Percentiles rank a stretch among this genome's conserved stretches.
These are phyloP conservation scores for Phytophthora lateralis DNA, from an alignment of 352 stramenopile genomes.

Conservation along the genomic window DNA sequence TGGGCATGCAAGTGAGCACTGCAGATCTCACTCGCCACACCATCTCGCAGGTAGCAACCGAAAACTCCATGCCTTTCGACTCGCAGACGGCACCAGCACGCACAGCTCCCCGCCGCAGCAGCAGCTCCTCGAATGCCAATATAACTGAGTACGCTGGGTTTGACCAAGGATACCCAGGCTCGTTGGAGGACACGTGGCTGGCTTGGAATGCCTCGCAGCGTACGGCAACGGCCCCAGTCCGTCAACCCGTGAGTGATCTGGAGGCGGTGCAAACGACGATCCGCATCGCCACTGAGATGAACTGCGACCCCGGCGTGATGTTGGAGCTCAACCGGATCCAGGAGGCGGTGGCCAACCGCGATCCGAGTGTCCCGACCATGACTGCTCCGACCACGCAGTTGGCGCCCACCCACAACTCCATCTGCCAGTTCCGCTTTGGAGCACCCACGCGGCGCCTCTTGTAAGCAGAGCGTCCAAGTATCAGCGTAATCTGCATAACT, in stretches of 20 bases:
- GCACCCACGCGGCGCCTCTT: constrained; percentile 41
- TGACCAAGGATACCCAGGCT: constrained; percentile 37
- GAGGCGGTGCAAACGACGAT: constrained; percentile 70
- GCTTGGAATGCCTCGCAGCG: constrained; percentile 50
- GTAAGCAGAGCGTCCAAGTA: constrained; percentile 10
- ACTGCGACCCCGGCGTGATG: constrained; percentile 57
- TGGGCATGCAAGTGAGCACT: constrained; percentile 38
- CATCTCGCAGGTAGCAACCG: constrained; percentile 3
- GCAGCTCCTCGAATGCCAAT: constrained; percentile 8
- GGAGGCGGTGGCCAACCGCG: constrained; percentile 40
- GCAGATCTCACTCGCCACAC: constrained; percentile 27
- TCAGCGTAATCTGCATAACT: background rate
- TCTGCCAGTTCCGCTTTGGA: constrained; percentile 67
- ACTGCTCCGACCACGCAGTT: constrained; percentile 5
- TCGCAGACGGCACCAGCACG: constrained; percentile 1
- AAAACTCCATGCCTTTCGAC: constrained; percentile 24
- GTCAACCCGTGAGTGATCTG: constrained; percentile 47
- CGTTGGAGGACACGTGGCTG: constrained; percentile 51
- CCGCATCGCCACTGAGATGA: constrained; percentile 66
- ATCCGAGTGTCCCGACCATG: constrained; percentile 12
- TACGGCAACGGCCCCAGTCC: constrained; percentile 11
- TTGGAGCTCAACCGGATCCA: constrained; percentile 67
- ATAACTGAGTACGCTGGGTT: constrained; percentile 29
- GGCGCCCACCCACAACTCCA: constrained; percentile 29
- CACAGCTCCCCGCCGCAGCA: constrained; percentile 16